A percentile compares a stretch with the other conserved stretches of the same genome.
phyloP scores from a whole-genome alignment of 2,329 filamentous ascomycete genomes.

The Trichophaea hybrida region DNA sequence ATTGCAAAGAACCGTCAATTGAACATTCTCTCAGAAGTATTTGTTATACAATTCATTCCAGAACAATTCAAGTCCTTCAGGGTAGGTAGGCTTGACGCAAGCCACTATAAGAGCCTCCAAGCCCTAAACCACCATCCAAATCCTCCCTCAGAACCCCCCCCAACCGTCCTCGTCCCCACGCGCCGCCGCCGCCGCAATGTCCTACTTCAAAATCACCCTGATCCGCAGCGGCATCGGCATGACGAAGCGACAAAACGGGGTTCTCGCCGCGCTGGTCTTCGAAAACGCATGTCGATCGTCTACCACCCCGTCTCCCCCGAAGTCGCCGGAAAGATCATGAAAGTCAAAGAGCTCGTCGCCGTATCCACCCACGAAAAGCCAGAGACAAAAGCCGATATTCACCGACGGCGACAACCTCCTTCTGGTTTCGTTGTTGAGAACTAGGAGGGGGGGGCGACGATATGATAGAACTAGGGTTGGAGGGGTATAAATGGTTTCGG shows the following conservation, averaged over 20 bases:
- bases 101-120: background rate
- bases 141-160: background rate
- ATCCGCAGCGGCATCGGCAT: slow-evolving; percentile 82
- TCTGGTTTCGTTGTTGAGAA: slow-evolving; percentile 65
- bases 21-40: too few relatives aligned
- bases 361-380: slow-evolving; percentile 60
- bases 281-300: slow-evolving; percentile 70
- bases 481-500: too few relatives aligned
- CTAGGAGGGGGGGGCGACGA: background rate
- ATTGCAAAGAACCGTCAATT: too few relatives aligned
- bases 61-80: too few relatives aligned
- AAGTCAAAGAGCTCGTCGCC: slow-evolving; percentile 79
- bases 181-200: slow-evolving; percentile 37
- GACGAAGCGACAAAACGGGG: slow-evolving; percentile 61
- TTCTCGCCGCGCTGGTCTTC: slow-evolving; percentile 76
- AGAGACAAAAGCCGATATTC: slow-evolving; percentile 53
- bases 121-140: background rate
- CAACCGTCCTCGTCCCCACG: background rate
- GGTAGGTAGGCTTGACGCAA: too few relatives aligned
- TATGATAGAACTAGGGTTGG: background rate
- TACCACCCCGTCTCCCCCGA: slow-evolving; percentile 73
- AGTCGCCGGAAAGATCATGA: slow-evolving; percentile 80
- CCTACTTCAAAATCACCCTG: slow-evolving; percentile 82
- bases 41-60: too few relatives aligned
- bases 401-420: slow-evolving; percentile 57